These are phyloP conservation scores for Alternaria brassicicola DNA, from an alignment of 2,329 filamentous ascomycete species.

Conservation along the genomic window DNA sequence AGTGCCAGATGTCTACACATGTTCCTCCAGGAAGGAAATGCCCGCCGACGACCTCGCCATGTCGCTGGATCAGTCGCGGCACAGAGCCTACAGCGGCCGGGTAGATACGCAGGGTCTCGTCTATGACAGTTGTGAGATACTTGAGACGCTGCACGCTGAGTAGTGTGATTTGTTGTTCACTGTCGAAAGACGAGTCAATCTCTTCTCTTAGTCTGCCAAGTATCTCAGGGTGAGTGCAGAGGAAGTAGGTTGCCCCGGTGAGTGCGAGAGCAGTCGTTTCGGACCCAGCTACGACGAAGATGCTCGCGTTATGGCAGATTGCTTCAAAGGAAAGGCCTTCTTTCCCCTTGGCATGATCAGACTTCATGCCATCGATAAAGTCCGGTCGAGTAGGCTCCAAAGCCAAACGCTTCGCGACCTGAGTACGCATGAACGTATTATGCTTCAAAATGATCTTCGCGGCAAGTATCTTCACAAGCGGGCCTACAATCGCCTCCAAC, in stretches of 20 bases:
- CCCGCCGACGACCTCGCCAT: constrained; percentile 4
- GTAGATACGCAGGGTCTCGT: constrained; percentile 43
- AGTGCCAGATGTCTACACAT: constrained; percentile 5
- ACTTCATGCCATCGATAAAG: constrained; percentile 25
- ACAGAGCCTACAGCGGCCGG: constrained; percentile 18
- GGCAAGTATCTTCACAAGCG: neutral
- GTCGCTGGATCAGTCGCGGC: constrained; percentile 5
- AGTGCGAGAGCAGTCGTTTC: constrained; percentile 28
- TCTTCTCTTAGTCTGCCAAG: constrained; percentile 22
- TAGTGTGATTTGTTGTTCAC: constrained; percentile 38
- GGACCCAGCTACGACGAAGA: constrained; percentile 29
- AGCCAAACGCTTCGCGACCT: constrained; percentile 7
- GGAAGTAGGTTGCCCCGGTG: constrained; percentile 18
- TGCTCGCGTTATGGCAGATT: constrained; percentile 14
- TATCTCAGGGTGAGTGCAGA: constrained; percentile 21
- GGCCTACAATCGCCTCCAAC: neutral
- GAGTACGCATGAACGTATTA: neutral
- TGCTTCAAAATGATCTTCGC: constrained; percentile 1
- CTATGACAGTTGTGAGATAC: constrained; percentile 27
- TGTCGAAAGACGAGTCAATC: constrained; percentile 23
- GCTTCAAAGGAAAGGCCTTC: constrained; percentile 26
- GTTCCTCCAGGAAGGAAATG: constrained; percentile 4
- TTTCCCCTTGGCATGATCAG: constrained; percentile 12
- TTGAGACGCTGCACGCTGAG: constrained; percentile 20
- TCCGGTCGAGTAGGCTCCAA: constrained; percentile 23